phyloP scores from a whole-genome alignment of 768 basidiomycete genomes.

The Xerocomellus dryophilus region DNA sequence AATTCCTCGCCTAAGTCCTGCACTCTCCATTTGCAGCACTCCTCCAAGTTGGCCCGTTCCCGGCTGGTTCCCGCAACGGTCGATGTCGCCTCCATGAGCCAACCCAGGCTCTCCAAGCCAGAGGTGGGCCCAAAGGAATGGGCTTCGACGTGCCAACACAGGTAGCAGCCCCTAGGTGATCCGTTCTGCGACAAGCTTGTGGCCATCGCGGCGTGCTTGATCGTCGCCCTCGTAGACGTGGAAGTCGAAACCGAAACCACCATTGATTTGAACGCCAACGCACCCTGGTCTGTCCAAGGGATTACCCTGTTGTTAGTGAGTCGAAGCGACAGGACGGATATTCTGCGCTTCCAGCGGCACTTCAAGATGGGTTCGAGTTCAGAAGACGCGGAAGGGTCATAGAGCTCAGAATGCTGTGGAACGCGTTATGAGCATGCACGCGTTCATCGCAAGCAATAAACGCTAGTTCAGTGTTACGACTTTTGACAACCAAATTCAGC shows the following conservation, averaged over 20 bases:
- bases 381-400: too few species aligned
- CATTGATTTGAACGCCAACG: constrained; percentile 88
- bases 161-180: constrained; percentile 86
- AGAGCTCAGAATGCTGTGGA: too few species aligned
- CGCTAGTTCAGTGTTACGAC: too few species aligned
- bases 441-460: too few species aligned
- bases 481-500: too few species aligned
- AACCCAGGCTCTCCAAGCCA: constrained; percentile 66
- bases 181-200: constrained; percentile 67
- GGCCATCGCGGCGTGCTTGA: constrained; percentile 60
- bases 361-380: too few species aligned
- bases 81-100: constrained; percentile 48
- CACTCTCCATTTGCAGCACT: too few species aligned
- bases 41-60: too few species aligned
- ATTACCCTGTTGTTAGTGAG: constrained; percentile 8
- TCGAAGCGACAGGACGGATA: neutral
- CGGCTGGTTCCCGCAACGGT: neutral
- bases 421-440: too few species aligned
- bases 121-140: constrained; percentile 77
- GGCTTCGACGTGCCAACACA: constrained; percentile 92
- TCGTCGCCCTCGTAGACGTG: constrained; percentile 78
- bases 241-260: constrained; percentile 85
- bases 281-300: constrained; percentile 63
- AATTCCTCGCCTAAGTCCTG: too few species aligned
- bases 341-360: too few species aligned